Conservation (phyloP, 306 rosid genomes). For the Gleditsia sinensis region DNA sequence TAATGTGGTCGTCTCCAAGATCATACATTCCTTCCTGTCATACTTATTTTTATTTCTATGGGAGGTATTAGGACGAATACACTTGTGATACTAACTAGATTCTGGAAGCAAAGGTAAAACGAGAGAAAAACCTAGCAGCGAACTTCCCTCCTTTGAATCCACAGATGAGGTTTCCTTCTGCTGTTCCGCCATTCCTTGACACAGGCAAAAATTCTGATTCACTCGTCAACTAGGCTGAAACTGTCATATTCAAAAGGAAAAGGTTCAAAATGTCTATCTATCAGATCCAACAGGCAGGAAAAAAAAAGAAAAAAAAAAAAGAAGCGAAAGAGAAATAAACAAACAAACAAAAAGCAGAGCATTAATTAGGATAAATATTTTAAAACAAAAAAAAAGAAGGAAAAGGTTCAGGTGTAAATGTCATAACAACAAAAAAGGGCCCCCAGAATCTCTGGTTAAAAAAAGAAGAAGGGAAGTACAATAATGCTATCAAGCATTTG, state of each 20-base stretch:
- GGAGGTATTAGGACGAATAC: conserved; percentile 4
- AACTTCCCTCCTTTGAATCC: conserved; percentile 52
- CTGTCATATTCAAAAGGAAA: conserved; percentile 25
- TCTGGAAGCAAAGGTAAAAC: conserved; percentile 29
- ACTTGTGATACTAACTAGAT: conserved; percentile 18
- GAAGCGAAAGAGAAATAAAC: too few relatives aligned
- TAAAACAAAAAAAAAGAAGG: background rate
- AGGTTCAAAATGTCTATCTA: conserved; percentile 1
- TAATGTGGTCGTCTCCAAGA: conserved; percentile 3
- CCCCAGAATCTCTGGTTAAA: background rate
- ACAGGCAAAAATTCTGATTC: conserved; percentile 28
- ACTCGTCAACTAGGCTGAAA: conserved; percentile 31
- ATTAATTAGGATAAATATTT: conserved; percentile 9
- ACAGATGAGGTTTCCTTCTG: conserved; percentile 56
- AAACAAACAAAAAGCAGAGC: background rate
- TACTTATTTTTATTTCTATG: background rate
- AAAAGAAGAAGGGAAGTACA: background rate
- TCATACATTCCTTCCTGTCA: conserved; percentile 4
- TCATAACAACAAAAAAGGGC: background rate
- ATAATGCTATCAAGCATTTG: conserved; percentile 1
- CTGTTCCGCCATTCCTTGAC: conserved; percentile 63
- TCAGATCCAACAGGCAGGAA: conserved; percentile 14
- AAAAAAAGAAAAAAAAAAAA: too few relatives aligned
- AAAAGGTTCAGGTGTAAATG: background rate
- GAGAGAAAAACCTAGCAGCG: conserved; percentile 59